Base-by-base conservation (phyloP, 1,284 basidiomycete species). In the Trichosporon inkin region DNA sequence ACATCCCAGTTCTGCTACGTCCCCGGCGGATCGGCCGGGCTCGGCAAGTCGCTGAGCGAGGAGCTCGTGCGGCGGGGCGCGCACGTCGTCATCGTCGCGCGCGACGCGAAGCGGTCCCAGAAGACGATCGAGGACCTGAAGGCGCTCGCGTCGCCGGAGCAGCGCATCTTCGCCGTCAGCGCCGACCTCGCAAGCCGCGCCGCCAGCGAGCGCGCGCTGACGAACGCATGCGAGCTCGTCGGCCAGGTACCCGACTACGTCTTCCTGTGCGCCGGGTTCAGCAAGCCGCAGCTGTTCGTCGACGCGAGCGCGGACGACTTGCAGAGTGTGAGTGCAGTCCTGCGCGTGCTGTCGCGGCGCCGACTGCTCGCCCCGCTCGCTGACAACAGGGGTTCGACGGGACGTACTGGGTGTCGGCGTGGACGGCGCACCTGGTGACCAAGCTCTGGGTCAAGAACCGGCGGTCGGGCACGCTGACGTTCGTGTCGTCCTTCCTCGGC, bases 401-500 rank as follows among this genome's bases (percentile, higher is more conserved):
- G 36, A 79, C 80, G 35, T 83, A 81, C 68, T 79, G 79, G 75
- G 80, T 82, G 0, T 78, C 79, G 13, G 87, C 90, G 1, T 90
- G 85, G 81, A 87, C 90, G 5, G 86, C 89, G 4, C 84, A 87
- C 78, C 90, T 86, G 32, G 88, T 85, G 0, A 80, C 84, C 0
- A 86, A 86, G 70, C 80, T 82, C 57, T 91, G 95, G 87, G 85
- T 85, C 11, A 80, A 81, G 44, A 79, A 83, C 39, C 79, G 80
- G 22, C 79, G 80, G 16, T 81, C 83, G 55, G 79, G 81, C 17
- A 90, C 88, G 71, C 87, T 98, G 60, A 82, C 92, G 4, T 85
- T 98, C 54, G 85, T 91, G 20, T 87, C 87, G 8, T 93, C 90
- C 0, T 83, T 87, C n/a, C 76, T 95, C 14, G 89, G 88, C 0